These are phyloP conservation scores for Ramichloridium luteum DNA, from an alignment of 2,329 filamentous ascomycete species.

Conservation along the genomic window DNA sequence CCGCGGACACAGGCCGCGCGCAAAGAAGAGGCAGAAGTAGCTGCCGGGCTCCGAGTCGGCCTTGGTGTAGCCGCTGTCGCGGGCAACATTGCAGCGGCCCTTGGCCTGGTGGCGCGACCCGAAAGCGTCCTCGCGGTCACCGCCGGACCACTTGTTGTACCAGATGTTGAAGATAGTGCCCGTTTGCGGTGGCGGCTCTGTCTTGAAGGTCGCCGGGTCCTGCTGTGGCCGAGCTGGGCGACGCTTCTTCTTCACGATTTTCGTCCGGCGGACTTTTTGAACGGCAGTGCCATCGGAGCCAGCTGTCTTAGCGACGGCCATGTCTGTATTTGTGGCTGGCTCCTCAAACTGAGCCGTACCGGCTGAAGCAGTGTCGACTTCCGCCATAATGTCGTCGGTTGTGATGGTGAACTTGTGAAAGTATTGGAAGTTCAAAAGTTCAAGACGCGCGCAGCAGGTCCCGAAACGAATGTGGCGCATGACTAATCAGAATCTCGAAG, in stretches of 20 bases:
- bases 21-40: conserved; percentile 90
- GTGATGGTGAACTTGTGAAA: too few species aligned
- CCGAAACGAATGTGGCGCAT: too few species aligned
- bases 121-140: conserved; percentile 86
- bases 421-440: too few species aligned
- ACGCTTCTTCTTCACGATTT: conserved; percentile 83
- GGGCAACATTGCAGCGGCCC: conserved; percentile 74
- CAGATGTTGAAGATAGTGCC: conserved; percentile 96
- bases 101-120: conserved; percentile 70
- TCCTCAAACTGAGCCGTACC: too few species aligned
- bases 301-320: conserved; percentile 7
- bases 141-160: conserved; percentile 98
- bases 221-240: conserved; percentile 83
- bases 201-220: conserved; percentile 69
- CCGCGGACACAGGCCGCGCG: conserved; percentile 67
- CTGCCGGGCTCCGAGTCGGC: conserved; percentile 46
- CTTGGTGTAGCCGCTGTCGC: conserved; percentile 43
- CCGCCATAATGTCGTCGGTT: too few species aligned
- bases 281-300: conserved; percentile 24
- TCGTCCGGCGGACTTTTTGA: conserved; percentile 61
- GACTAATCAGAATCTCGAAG: too few species aligned
- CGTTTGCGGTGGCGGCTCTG: conserved; percentile 79
- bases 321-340: too few species aligned
- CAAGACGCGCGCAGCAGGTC: too few species aligned
- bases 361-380: too few species aligned